A percentile compares a stretch with the other conserved stretches of the same genome.
These are phyloP conservation scores for Nothophoma quercina DNA, from an alignment of 2,329 filamentous ascomycete genomes.

Conservation along the genomic window DNA sequence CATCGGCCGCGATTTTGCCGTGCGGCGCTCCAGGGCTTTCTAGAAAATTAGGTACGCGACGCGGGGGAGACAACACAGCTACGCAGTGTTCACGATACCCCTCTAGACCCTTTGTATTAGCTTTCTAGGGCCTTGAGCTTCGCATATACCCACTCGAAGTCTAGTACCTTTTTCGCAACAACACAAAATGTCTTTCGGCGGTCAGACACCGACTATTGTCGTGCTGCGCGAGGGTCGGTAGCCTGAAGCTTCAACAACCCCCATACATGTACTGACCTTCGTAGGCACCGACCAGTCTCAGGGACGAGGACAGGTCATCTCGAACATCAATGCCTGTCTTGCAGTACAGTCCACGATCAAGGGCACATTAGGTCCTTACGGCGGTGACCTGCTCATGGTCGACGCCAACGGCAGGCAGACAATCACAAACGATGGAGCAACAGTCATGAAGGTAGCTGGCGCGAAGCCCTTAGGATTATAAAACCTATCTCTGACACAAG, in stretches of 20 bases:
- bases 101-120: slow-evolving; percentile 9
- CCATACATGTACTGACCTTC: slow-evolving; percentile 31
- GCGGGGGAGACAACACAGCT: slow-evolving; percentile 37
- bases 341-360: slow-evolving; percentile 96
- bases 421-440: slow-evolving; percentile 98
- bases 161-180: slow-evolving; percentile 13
- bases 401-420: slow-evolving; percentile 95
- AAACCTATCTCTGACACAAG: slow-evolving; percentile 8
- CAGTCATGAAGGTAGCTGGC: slow-evolving; percentile 88
- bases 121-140: slow-evolving; percentile 27
- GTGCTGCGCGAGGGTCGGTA: slow-evolving; percentile 93
- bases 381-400: slow-evolving; percentile 93
- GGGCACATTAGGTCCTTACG: slow-evolving; percentile 93
- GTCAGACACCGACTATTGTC: slow-evolving; percentile 96
- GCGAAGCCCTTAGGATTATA: not conserved
- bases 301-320: slow-evolving; percentile 94
- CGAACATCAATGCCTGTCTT: slow-evolving; percentile 98
- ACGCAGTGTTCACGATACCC: slow-evolving; percentile 26
- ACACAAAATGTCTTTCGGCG: slow-evolving; percentile 86
- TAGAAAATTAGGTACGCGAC: slow-evolving; percentile 36
- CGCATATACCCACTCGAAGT: slow-evolving; percentile 34
- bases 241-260: slow-evolving; percentile 26
- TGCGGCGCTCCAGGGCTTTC: slow-evolving; percentile 35
- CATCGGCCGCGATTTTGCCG: not conserved
- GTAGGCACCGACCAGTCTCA: slow-evolving; percentile 96